These are phyloP conservation scores for Exophiala lecanii-corni DNA, from an alignment of 2,329 filamentous ascomycete genomes.

Conservation along the genomic window DNA sequence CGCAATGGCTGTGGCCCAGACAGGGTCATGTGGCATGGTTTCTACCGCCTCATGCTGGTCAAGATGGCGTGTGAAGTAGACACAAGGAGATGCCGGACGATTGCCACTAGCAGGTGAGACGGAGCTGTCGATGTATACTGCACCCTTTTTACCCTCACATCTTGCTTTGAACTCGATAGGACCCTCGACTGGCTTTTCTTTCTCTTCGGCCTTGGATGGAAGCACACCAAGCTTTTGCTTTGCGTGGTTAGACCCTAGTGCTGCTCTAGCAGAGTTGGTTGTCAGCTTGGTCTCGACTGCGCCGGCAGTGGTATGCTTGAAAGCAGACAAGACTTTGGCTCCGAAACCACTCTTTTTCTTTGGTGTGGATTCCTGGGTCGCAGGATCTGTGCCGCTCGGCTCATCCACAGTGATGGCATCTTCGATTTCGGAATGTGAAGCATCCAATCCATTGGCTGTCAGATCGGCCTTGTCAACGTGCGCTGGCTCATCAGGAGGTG, in stretches of 20 bases:
- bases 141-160: slow-evolving; percentile 65
- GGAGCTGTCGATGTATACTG: slow-evolving; percentile 58
- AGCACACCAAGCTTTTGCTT: slow-evolving; percentile 69
- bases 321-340: slow-evolving; percentile 57
- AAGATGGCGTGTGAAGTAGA: slow-evolving; percentile 59
- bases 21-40: slow-evolving; percentile 47
- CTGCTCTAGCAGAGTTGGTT: slow-evolving; percentile 66
- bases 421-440: slow-evolving; percentile 61
- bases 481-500: slow-evolving; percentile 48
- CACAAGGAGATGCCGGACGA: slow-evolving; percentile 61
- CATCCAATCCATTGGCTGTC: slow-evolving; percentile 56
- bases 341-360: slow-evolving; percentile 44
- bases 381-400: slow-evolving; percentile 38
- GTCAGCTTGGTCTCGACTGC: slow-evolving; percentile 68
- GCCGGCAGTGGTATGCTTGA: slow-evolving; percentile 67
- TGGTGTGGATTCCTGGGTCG: slow-evolving; percentile 27
- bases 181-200: slow-evolving; percentile 48
- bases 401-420: slow-evolving; percentile 55
- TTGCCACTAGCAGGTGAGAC: slow-evolving; percentile 45
- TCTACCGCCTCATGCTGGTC: slow-evolving; percentile 43
- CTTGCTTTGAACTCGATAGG: slow-evolving; percentile 73
- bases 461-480: slow-evolving; percentile 50
- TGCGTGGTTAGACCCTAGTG: slow-evolving; percentile 55
- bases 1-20: slow-evolving; percentile 65
- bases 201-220: slow-evolving; percentile 39